Conservation (phyloP, 345 rosid genomes). For the Tarenaya hassleriana region DNA sequence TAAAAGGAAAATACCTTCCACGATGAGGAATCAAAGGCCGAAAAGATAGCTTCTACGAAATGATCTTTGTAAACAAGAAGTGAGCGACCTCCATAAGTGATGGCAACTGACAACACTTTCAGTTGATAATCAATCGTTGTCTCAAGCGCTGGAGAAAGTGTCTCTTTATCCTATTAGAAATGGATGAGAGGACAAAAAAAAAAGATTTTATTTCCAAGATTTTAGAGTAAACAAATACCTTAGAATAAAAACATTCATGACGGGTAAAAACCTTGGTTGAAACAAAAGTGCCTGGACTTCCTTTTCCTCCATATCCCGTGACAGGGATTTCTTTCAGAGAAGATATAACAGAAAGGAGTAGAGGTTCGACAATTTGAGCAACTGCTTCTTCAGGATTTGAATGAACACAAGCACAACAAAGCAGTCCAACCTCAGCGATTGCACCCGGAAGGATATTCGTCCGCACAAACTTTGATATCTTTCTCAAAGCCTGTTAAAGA, state of each 20-base stretch:
- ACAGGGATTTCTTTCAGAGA: conserved; percentile 82
- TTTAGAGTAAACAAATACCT: conserved; percentile 14
- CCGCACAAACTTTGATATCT: conserved; percentile 87
- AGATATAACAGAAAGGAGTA: conserved; percentile 66
- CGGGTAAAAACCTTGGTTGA: conserved; percentile 58
- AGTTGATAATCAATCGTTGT: conserved; percentile 88
- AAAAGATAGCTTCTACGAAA: conserved; percentile 62
- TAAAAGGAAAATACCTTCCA: conserved; percentile 68
- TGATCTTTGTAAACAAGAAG: conserved; percentile 71
- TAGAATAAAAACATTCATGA: conserved; percentile 22
- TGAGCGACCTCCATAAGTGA: conserved; percentile 81
- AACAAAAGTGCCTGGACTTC: conserved; percentile 37
- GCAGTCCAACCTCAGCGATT: conserved; percentile 96
- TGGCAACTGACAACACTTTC: conserved; percentile 78
- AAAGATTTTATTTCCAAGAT: conserved; percentile 19
- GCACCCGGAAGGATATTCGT: conserved; percentile 98
- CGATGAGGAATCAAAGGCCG: conserved; percentile 87
- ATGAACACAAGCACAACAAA: conserved; percentile 96
- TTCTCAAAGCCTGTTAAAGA: conserved; percentile 74
- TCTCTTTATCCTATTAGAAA: conserved; percentile 50
- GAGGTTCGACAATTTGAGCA: conserved; percentile 76
- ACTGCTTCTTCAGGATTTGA: conserved; percentile 93
- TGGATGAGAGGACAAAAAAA: conserved; percentile 12
- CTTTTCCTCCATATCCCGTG: conserved; percentile 88
- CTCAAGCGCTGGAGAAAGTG: conserved; percentile 94